Base-by-base conservation (phyloP, 495 filamentous ascomycete species). In the Patellaria atrata region DNA sequence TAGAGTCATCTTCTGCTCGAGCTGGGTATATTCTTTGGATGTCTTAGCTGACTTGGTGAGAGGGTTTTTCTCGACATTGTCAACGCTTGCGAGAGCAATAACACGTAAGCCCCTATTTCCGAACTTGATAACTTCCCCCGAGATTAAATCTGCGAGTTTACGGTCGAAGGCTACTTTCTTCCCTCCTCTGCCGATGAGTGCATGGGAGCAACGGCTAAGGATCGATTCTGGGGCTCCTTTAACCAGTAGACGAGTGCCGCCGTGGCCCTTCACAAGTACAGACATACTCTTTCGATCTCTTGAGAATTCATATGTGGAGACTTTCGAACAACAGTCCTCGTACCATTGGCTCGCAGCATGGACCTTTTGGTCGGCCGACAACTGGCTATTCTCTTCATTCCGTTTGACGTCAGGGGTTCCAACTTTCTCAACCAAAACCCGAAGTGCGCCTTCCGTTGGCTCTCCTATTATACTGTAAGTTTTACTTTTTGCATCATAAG, bases 271-370 rank as follows among this genome's bases (percentile, higher is more conserved):
- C 30, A 89, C 79, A 12, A 94, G 70, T 19, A 96, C 91, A 17
- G 91, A 99, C 91, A 99, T 99, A 53, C 91, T 96, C 68, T 99
- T 99, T 14, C 91, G 71, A 55, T 96, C 91, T 50, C 91, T 76
- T 4, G 91, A 96, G 59, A 99, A 99, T 54, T 99, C 91, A 43
- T 86, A 99, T 10, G 83, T 92, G 1, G 86, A 75, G 37, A 92
- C 67, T 35, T 76, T 71, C 21, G 74, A 72, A 30, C 71, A 67
- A 47, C 68, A 67, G 35, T 73, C 62, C 61, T 93, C 87, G 52
- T 91, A 94, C 64, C 77, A 81, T 24, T 72, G 68, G 63, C 82
- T 94, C 28, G 79, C 73, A 46, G 72, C 66, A 55, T 94, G 80
- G 12, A 89, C 60, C 30, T 71, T 68, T 25, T 79, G 67, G 7